phyloP scores from a whole-genome alignment of 148 eudicot genomes.

The Fallopia convolvulus region DNA sequence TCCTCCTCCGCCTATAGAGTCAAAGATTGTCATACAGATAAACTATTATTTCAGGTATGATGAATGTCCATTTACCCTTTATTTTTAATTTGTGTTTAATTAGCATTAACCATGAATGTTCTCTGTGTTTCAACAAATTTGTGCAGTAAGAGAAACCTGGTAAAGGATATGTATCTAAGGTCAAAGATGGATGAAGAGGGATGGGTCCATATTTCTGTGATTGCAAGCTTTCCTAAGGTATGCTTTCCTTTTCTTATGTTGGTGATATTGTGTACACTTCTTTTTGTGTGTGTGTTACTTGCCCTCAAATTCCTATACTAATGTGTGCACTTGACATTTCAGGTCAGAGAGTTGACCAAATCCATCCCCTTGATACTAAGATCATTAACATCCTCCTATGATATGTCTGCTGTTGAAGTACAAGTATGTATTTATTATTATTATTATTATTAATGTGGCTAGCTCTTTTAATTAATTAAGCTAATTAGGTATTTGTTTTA shows the following conservation, averaged over 20 bases:
- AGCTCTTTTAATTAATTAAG: neutral
- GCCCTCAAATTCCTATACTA: no score
- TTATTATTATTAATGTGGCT: no score
- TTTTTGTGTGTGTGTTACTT: no score
- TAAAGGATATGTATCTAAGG: conserved; percentile 39
- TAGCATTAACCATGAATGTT: no score
- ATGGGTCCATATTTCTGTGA: conserved; percentile 50
- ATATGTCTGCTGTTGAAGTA: conserved; percentile 20
- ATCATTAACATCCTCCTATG: conserved; percentile 18
- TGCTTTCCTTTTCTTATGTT: no score
- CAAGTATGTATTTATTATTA: conserved; percentile 11
- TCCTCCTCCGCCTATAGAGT: neutral
- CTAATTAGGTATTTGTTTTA: neutral
- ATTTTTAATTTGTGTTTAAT: no score
- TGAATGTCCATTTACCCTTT: neutral
- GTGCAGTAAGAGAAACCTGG: conserved; percentile 56
- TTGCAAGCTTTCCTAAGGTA: conserved; percentile 42
- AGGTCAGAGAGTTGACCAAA: conserved; percentile 21
- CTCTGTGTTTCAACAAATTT: no score
- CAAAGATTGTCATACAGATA: conserved; percentile 36
- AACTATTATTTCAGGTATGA: conserved; percentile 63
- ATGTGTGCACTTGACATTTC: neutral
- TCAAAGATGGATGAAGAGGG: conserved; percentile 64
- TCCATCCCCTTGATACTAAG: conserved; percentile 20
- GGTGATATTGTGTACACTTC: no score